Conservation (phyloP, 495 filamentous ascomycete genomes). For the Lophiostoma macrostomum region DNA sequence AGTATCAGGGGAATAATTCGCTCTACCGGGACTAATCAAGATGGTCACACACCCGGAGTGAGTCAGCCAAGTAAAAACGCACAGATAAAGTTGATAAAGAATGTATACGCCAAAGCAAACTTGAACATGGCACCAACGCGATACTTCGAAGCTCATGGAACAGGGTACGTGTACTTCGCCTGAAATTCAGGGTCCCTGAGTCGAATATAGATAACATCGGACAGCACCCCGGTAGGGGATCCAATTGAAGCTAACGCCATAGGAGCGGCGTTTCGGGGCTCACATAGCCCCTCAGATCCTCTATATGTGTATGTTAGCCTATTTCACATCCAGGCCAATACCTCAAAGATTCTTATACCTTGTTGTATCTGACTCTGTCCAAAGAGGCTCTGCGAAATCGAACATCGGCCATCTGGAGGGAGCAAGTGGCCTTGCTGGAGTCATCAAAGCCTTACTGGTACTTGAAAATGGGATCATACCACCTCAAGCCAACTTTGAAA, state of each 20-base stretch:
- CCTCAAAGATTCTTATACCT: too few relatives aligned
- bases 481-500: constrained; percentile 9
- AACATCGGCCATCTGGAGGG: constrained; percentile 42
- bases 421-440: constrained; percentile 40
- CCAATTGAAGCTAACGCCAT: constrained; percentile 59
- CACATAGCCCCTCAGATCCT: constrained; percentile 41
- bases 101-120: background rate
- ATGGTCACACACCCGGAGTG: constrained; percentile 44
- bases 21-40: constrained; percentile 43
- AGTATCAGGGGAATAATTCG: constrained; percentile 47
- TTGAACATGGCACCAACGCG: constrained; percentile 31
- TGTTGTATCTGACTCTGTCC: too few relatives aligned
- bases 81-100: background rate
- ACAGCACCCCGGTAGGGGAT: constrained; percentile 44
- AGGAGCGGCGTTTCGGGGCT: constrained; percentile 34
- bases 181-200: too few relatives aligned
- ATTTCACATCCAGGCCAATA: too few relatives aligned
- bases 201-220: too few relatives aligned
- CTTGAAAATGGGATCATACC: constrained; percentile 13
- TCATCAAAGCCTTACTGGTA: constrained; percentile 41
- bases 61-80: constrained; percentile 11
- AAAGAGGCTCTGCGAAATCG: constrained; percentile 33
- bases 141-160: constrained; percentile 24
- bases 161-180: constrained; percentile 4
- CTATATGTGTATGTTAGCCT: too few relatives aligned